Evolutionary conservation across 345 rosid genomes (phyloP).

Genomic region (Microthlaspi erraticum): DNA sequence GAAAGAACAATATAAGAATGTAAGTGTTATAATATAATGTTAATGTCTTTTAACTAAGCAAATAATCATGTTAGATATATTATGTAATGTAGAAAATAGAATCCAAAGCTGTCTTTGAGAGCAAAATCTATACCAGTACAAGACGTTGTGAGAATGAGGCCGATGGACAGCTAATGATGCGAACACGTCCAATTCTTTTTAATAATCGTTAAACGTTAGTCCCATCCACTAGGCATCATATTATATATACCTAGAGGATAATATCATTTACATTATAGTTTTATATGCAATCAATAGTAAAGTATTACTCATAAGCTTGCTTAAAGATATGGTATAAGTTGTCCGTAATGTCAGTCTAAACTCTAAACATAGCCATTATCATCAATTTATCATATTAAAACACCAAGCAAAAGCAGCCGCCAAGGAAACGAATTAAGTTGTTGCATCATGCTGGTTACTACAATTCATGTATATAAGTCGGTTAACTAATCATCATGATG

Average conservation of each 20-base stretch:
- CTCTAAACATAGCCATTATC: slow-evolving; percentile 9
- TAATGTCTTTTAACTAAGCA: background rate
- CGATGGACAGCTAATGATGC: slow-evolving; percentile 38
- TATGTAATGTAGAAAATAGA: slow-evolving; percentile 10
- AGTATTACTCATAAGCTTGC: slow-evolving; percentile 5
- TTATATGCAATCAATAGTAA: background rate
- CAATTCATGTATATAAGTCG: background rate
- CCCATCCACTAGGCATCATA: slow-evolving; percentile 25
- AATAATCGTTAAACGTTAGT: slow-evolving; percentile 21
- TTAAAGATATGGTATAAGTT: slow-evolving; percentile 21
- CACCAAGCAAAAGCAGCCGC: background rate
- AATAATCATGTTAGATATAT: background rate
- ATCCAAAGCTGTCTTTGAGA: slow-evolving; percentile 20
- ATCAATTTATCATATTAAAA: slow-evolving; percentile 2
- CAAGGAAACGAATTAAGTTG: slow-evolving; percentile 5
- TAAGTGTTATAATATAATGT: background rate
- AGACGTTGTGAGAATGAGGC: slow-evolving; percentile 16
- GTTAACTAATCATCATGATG: background rate
- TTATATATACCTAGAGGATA: slow-evolving; percentile 2
- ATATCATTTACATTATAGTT: slow-evolving; percentile 19
- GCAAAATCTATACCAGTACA: slow-evolving; percentile 21
- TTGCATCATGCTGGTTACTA: background rate
- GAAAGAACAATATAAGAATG: background rate
- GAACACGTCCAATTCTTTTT: slow-evolving; percentile 3
- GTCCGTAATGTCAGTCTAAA: background rate